Conservation (phyloP, 2,329 filamentous ascomycete genomes). For the Neospermospora avenae region DNA sequence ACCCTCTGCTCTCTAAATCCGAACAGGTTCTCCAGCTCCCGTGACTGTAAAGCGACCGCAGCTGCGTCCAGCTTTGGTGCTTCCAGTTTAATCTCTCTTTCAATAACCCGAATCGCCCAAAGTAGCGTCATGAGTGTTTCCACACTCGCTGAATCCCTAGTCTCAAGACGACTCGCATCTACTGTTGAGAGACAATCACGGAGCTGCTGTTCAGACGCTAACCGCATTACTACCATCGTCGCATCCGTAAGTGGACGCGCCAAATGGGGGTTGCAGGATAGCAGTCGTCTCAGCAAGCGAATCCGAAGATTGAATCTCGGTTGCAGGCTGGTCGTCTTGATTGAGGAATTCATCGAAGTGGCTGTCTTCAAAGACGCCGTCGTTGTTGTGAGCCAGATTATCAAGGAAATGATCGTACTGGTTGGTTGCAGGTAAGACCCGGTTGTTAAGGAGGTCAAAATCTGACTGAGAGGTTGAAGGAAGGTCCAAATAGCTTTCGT, state of each 20-base stretch:
- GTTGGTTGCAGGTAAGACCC: conserved; percentile 71
- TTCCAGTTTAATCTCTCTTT: conserved; percentile 23
- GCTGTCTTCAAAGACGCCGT: conserved; percentile 50
- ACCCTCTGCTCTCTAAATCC: conserved; percentile 16
- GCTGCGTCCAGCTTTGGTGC: conserved; percentile 30
- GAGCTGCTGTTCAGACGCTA: conserved; percentile 52
- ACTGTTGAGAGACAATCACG: conserved; percentile 33
- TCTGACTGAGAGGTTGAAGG: conserved; percentile 67
- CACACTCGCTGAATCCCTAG: conserved; percentile 28
- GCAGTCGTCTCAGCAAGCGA: conserved; percentile 45
- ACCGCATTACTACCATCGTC: conserved; percentile 72
- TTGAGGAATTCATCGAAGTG: conserved; percentile 51
- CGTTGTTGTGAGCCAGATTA: conserved; percentile 62
- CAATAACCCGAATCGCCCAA: conserved; percentile 33
- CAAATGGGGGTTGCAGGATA: conserved; percentile 71
- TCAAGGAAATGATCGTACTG: conserved; percentile 62
- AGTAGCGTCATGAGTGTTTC: conserved; percentile 35
- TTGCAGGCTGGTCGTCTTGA: conserved; percentile 43
- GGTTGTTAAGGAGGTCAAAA: conserved; percentile 73
- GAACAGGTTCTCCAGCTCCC: conserved; percentile 30
- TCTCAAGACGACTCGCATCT: conserved; percentile 27
- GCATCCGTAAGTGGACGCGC: conserved; percentile 71
- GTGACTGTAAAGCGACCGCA: conserved; percentile 29
- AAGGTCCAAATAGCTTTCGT: conserved; percentile 67
- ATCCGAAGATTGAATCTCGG: conserved; percentile 37